Evolutionary conservation across 768 basidiomycete species (phyloP).

Genomic region (Trametes coccinea): DNA sequence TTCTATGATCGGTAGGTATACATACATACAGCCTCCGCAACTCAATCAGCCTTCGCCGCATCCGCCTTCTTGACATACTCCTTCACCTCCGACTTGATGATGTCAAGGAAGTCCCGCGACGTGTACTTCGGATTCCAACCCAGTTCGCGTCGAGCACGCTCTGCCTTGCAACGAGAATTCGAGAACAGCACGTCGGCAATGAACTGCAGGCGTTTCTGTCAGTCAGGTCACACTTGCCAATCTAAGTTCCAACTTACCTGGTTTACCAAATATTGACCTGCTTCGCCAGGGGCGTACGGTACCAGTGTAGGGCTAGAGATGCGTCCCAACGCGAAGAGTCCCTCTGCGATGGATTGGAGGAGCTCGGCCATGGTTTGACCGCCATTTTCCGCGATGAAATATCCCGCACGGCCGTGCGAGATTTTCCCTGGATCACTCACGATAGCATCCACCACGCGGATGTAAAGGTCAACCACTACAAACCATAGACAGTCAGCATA

Average conservation of each 20-base stretch:
- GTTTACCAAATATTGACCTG: background rate
- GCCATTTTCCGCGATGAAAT: slow-evolving; percentile 31
- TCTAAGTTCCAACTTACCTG: background rate
- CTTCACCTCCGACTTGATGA: background rate
- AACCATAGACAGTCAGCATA: background rate
- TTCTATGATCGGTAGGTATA: too few species aligned
- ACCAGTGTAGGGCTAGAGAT: background rate
- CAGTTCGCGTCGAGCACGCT: background rate
- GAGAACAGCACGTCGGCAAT: background rate
- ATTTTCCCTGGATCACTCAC: slow-evolving; percentile 18
- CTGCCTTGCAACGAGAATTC: background rate
- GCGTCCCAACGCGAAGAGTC: slow-evolving; percentile 30
- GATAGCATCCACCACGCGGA: slow-evolving; percentile 35
- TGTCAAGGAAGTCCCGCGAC: background rate
- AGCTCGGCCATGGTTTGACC: slow-evolving; percentile 33
- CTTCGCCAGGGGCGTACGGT: background rate
- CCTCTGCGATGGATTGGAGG: slow-evolving; percentile 35
- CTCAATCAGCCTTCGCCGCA: background rate
- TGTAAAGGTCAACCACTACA: background rate
- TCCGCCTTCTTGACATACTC: background rate
- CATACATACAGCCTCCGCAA: background rate
- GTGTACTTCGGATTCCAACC: background rate
- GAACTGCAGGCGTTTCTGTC: background rate
- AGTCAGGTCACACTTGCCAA: background rate
- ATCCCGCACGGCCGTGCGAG: slow-evolving; percentile 38